Base-by-base conservation (phyloP, 345 rosid species). In the Melastoma malabathricum region DNA sequence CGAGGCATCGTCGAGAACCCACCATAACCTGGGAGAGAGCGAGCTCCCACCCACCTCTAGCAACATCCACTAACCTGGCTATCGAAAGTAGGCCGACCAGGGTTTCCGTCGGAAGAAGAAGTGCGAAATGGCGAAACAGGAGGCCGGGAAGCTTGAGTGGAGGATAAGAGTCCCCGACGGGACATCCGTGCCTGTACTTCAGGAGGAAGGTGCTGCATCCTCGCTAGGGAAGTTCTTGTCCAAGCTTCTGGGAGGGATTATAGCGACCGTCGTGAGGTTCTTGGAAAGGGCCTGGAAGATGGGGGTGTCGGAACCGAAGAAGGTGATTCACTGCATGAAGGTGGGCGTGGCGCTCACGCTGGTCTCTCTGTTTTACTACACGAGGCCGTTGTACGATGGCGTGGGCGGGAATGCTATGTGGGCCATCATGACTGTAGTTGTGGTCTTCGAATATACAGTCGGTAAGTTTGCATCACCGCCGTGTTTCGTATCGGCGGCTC, bases 371-470 rank as follows among this genome's bases (percentile, higher is more conserved):
- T 74, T 85, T 46, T 82, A 82, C 73, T 85, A 79, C 62, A 63
- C 65, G 81, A 74, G 81, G 62, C 89, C 95, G 47, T 68, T 85
- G 62, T 75, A 75, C 56, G 74, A 79, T 16, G 79, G 80, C 15
- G 58, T 79, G 52, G 86, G 89, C 50, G 75, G 81, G 10, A 79
- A 74, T 69, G 83, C 78, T 38, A 70, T 79, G 78, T 85, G 87
- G 89, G 89, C 89, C 43, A 66, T 85, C 34, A 82, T 85, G 84
- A 82, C 89, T 0, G 95, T 82, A 38, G 88, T 81, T 4, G 85
- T 81, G 15, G 94, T 84, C 57, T 84, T 83, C 38, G 85, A 81
- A 43, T 64, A 66, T 63, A 77, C 74, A 22, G 74, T 79, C 0
- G 87, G 89, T 86, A 48, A 44, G 83, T 70, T 2, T 54, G 48